Base-by-base conservation (phyloP, 257 asterid species). In the Nicotiana knightiana region DNA sequence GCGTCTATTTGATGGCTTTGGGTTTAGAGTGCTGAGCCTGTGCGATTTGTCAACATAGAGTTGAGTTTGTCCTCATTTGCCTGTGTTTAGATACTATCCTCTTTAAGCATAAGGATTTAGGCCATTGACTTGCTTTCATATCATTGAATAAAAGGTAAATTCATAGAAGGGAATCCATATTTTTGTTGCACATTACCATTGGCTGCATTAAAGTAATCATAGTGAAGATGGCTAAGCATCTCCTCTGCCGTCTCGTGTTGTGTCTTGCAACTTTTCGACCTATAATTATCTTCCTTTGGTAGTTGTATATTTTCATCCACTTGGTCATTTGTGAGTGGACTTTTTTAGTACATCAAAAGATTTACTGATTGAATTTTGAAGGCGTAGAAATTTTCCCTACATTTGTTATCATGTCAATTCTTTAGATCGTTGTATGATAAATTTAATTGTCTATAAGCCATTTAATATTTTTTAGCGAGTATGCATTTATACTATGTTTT, bases 211-310 rank as follows among this genome's bases (percentile, higher is more conserved):
- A 16, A 17, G 2, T 6, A 48, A 73, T 48, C 28, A 73, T 6
- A 6, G 43, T 48, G 61, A 73, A 73, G 79, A 48, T 73, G 62
- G 43, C 63, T 73, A 37, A 73, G 79, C 62, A 73, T 73, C 16
- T 73, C 35, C 16, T 71, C 26, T 51, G 43, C 24, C 58, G 13
- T 11, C 58, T 53, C 58, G 7, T 73, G 79, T 43, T 21, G 37
- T 71, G 21, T 71, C 26, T 46, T 71, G 59, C 78, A 68, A 43
- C 33, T 6, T 21, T 12, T 71, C 6, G 0, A 30, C 48, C 24
- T 48, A 11, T 73, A 73, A 48, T 71, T 73, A 9, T 43, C 51
- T 43, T 43, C 11, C 51, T 9, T 43, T 43, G 2, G 51, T 43
- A 8, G 51, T 43, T 43, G 51, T 43, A 2, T 43, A 43, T 43